phyloP scores from a whole-genome alignment of 2,329 filamentous ascomycete species.

The Xylariaceae sp. region DNA sequence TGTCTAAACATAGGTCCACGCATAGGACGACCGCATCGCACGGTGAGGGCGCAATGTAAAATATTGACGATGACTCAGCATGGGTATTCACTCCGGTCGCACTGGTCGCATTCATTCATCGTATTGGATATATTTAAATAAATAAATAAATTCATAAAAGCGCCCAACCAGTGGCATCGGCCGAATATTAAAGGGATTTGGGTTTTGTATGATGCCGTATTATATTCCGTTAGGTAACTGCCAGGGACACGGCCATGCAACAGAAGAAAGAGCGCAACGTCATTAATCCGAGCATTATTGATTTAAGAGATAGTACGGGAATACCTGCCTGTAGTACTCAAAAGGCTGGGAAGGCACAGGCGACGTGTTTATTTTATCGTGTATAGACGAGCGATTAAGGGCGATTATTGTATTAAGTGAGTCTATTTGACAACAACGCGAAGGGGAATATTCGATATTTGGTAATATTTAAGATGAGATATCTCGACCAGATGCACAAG shows the following conservation, averaged over 20 bases:
- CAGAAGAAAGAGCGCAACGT: not conserved
- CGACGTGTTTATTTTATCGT: not conserved
- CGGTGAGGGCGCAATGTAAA: constrained; percentile 14
- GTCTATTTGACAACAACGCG: not conserved
- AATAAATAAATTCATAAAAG: not conserved
- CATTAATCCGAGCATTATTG: not conserved
- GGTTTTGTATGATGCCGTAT: no score
- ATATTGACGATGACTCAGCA: constrained; percentile 14
- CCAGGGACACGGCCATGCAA: not conserved
- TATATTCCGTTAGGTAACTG: no score
- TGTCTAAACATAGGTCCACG: constrained; percentile 7
- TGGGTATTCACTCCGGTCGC: not conserved
- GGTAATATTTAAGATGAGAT: not conserved
- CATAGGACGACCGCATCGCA: constrained; percentile 17
- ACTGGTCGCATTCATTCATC: no score
- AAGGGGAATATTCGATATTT: not conserved
- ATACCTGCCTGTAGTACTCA: no score
- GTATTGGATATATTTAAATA: not conserved
- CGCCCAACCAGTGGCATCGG: not conserved
- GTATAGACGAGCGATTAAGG: not conserved
- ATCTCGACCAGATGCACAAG: not conserved
- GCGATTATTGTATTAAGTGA: not conserved
- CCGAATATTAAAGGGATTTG: no score
- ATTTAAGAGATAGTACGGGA: no score
- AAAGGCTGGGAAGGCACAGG: not conserved